Evolutionary conservation across 345 rosid species (phyloP), one percentile per base, ranked within the genome.

Genomic region (Mallotus nudiflorus): DNA sequence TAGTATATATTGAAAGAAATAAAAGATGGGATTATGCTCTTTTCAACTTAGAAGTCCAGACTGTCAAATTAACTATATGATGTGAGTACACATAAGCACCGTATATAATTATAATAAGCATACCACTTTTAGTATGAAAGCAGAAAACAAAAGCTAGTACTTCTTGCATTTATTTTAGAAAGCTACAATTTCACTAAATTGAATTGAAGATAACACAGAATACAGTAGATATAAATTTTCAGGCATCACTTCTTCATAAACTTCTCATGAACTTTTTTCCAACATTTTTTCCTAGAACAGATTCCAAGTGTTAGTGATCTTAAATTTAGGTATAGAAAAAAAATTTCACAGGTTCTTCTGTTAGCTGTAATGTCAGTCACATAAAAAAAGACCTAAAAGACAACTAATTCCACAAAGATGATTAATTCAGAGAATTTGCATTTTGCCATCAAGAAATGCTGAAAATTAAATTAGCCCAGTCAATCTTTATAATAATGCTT

Each of bases 1-100:
- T 48, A 44, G 24, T 16, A 55, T 28, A 54, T 54, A n/a, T 20
- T 44, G 28, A 0, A 18, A 65, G 25, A 19, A 44, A n/a, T 42
- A 62, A 42, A 63, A 45, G 37, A 55, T 45, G 28, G 50, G 19
- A 70, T 49, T 61, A 39, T 18, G 18, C 44, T n/a, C 29, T 29
- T 27, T 57, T 58, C 24, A 27, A 24, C 20, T 33, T 66, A 16
- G 4, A 49, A 20, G 5, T 6, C 45, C 20, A 35, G 28, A 19
- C 60, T 20, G 15, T 37, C 12, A 52, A 52, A 37, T 24, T 29
- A 65, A 28, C 19, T 40, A 35, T 40, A 42, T 9, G 44, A 6
- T 9, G 18, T 39, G 54, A 45, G 53, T 49, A 67, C 39, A 27
- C 35, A 67, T 10, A 0, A 9, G 45, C 24, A 9, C 18, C 29